A percentile compares a stretch with the other conserved stretches of the same genome.
Evolutionary conservation across 1,284 basidiomycete species (phyloP).

Genomic region (Cutaneotrichosporon mucoides): DNA sequence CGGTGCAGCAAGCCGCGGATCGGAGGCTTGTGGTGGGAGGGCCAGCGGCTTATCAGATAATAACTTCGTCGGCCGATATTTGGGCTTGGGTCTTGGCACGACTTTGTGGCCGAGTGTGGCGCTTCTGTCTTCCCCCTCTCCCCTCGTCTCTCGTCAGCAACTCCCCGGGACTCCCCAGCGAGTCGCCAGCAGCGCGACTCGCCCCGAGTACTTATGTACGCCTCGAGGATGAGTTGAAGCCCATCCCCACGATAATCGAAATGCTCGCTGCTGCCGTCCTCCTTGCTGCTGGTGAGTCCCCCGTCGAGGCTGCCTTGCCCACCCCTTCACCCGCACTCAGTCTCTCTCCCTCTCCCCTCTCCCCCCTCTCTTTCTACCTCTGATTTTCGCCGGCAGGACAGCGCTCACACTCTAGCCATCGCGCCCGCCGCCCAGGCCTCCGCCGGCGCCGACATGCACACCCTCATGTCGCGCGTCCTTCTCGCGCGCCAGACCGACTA

Average conservation of each 20-base stretch:
- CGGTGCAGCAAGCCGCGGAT: no score
- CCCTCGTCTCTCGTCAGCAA: no score
- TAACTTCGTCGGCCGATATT: no score
- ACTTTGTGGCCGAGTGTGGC: no score
- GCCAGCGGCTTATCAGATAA: background rate
- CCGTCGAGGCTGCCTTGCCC: no score
- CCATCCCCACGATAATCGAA: background rate
- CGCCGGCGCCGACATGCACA: background rate
- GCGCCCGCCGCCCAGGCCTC: background rate
- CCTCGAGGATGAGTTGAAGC: background rate
- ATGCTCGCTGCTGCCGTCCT: conserved; percentile 2
- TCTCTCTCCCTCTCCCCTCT: background rate
- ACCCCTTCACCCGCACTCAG: no score
- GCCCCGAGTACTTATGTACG: background rate
- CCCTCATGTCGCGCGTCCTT: background rate
- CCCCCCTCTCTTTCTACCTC: background rate
- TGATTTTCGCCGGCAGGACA: background rate
- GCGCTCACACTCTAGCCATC: background rate
- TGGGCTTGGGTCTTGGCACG: no score
- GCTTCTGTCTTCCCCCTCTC: no score
- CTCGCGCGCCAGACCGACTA: background rate
- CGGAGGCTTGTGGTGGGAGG: no score
- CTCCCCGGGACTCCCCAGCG: no score
- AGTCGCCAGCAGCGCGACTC: no score
- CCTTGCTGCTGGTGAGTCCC: background rate